Evolutionary conservation across 371 early-diverging fungal genomes (phyloP).

Genomic region (Parasitella parasitica): DNA sequence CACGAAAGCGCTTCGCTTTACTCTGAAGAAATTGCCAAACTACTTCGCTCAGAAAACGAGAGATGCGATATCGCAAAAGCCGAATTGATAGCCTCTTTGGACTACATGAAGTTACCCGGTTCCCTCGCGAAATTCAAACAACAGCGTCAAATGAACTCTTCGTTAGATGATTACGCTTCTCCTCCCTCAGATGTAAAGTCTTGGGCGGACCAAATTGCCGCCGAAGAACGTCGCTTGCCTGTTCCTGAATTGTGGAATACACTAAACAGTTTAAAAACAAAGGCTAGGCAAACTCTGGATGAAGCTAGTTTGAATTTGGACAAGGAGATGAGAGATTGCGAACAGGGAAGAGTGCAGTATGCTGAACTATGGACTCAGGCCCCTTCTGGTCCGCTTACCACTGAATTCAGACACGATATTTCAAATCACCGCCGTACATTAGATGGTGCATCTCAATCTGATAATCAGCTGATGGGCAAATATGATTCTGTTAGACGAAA

Average conservation of each 20-base stretch:
- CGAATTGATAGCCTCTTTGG: slow-evolving; percentile 82
- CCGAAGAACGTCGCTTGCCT: slow-evolving; percentile 40
- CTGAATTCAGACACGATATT: slow-evolving; percentile 75
- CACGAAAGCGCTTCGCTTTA: slow-evolving; percentile 92
- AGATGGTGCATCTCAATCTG: slow-evolving; percentile 77
- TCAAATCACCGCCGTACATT: slow-evolving; percentile 76
- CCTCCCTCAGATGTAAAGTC: slow-evolving; percentile 64
- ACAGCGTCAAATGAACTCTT: slow-evolving; percentile 44
- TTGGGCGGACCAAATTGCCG: slow-evolving; percentile 62
- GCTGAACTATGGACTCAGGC: slow-evolving; percentile 83
- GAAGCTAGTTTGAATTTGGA: slow-evolving; percentile 67
- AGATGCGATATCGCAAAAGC: slow-evolving; percentile 78
- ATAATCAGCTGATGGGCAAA: slow-evolving; percentile 60
- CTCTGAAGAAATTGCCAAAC: slow-evolving; percentile 92
- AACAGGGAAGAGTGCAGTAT: slow-evolving; percentile 71
- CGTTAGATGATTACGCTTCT: slow-evolving; percentile 54
- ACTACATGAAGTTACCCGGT: slow-evolving; percentile 82
- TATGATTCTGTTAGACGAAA: slow-evolving; percentile 57
- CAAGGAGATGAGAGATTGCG: slow-evolving; percentile 86
- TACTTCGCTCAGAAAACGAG: slow-evolving; percentile 80
- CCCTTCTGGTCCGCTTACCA: slow-evolving; percentile 75
- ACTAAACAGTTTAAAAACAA: slow-evolving; percentile 61
- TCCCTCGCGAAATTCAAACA: slow-evolving; percentile 76
- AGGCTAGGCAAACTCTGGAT: slow-evolving; percentile 64
- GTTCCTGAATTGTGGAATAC: slow-evolving; percentile 58